Base-by-base conservation (phyloP, 306 rosid genomes). In the Begonia peltatifolia region DNA sequence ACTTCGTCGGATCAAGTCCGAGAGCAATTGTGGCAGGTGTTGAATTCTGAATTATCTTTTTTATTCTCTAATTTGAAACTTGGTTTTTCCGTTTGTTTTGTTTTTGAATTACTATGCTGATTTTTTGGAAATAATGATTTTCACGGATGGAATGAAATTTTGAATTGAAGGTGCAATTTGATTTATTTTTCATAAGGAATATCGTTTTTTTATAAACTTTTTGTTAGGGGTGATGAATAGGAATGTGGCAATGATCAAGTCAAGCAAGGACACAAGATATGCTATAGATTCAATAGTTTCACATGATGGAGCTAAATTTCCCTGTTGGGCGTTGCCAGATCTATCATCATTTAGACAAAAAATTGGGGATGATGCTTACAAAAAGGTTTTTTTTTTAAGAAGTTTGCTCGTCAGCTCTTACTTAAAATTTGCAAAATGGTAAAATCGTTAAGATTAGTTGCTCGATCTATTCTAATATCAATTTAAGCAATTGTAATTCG, bases 271-370 rank as follows among this genome's bases (percentile, higher is more conserved):
- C 60, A 57, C 73, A 0, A 75, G 96, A 52, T 86, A 86, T 51
- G 96, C 93, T 5, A 46, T 69, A 5, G 96, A 86, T 54, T 83
- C 88, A 0, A 77, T 86, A 22, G 97, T 90, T 46, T 63, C 87
- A 0, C 97, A 86, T 25, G 97, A 92, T 57, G 99, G 96, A 17
- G 35, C 58, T 12, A 73, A 76, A 61, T 83, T 86, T 60, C 88
- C 96, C 3, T 86, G 99, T 49, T 92, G 86, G 94, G 81, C 87
- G 13, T 63, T 86, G 68, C 75, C 83, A 9, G 73, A 90, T 71
- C 84, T 90, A n/a, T 52, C 66, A 4, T 73, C 79, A 9, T 92
- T 83, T 43, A 67, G 61, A 61, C 73, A 66, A 9, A 81, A 74
- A 15, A 79, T 52, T 43, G 96, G 99, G 11, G 65, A 67, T 9